Evolutionary conservation across 148 eudicot species (phyloP).

Genomic region (Silene conica): DNA sequence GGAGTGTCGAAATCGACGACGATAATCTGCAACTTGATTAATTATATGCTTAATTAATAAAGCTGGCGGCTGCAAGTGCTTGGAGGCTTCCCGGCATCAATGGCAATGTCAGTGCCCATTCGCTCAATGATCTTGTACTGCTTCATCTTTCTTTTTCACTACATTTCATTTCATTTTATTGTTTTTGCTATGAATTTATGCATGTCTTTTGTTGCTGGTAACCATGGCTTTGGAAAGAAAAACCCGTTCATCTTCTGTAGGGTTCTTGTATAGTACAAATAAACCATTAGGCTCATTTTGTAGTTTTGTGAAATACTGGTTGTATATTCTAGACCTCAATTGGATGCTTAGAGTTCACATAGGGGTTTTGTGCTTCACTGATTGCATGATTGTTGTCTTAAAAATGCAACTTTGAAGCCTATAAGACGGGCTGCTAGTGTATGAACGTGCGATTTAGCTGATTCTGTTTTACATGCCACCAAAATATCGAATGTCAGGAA

Average conservation of each 20-base stretch:
- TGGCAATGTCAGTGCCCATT: slow-evolving; percentile 67
- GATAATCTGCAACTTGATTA: neutral
- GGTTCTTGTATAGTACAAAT: no score
- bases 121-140: slow-evolving; percentile 65
- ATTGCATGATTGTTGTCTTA: neutral
- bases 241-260: neutral
- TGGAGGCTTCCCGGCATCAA: slow-evolving; percentile 65
- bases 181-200: neutral
- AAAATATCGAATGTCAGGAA: neutral
- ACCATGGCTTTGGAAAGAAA: neutral
- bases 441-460: neutral
- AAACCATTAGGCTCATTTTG: no score
- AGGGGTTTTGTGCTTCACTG: neutral
- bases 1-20: neutral
- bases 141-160: neutral
- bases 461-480: neutral
- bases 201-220: neutral
- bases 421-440: neutral
- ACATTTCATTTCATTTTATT: neutral
- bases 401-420: neutral
- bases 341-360: neutral
- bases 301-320: no score
- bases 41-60: slow-evolving; percentile 3
- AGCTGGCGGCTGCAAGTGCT: slow-evolving; percentile 71
- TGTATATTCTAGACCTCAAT: neutral